A percentile compares a stretch with the other conserved stretches of the same genome.
phyloP scores from a whole-genome alignment of 2,329 filamentous ascomycete species.

The Colletotrichum musicola region DNA sequence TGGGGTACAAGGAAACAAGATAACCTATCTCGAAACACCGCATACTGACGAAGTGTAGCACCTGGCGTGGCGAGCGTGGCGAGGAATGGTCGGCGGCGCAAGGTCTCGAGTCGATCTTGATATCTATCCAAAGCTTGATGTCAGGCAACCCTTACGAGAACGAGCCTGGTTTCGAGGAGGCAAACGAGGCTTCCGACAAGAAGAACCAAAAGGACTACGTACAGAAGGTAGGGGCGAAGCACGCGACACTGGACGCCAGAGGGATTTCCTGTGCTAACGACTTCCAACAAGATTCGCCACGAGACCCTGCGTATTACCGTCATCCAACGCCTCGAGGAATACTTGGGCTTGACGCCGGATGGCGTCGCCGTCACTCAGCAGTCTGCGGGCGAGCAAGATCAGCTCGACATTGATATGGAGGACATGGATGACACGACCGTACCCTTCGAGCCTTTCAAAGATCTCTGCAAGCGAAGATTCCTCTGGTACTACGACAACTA shows the following conservation, averaged over 20 bases:
- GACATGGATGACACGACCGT: constrained; percentile 66
- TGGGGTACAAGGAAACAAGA: constrained; percentile 71
- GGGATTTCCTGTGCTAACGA: constrained; percentile 41
- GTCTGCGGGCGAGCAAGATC: constrained; percentile 48
- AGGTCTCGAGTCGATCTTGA: constrained; percentile 90
- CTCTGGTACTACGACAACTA: constrained; percentile 97
- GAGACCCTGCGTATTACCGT: constrained; percentile 90
- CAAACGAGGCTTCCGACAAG: constrained; percentile 76
- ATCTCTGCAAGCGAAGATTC: constrained; percentile 91
- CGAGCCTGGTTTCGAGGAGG: constrained; percentile 91
- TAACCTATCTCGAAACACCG: constrained; percentile 1
- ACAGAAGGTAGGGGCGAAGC: constrained; percentile 72
- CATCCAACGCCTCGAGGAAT: constrained; percentile 85
- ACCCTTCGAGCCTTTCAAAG: constrained; percentile 87
- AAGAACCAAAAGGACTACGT: constrained; percentile 81
- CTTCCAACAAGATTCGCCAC: constrained; percentile 78
- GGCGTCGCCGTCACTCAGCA: constrained; percentile 55
- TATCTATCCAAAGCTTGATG: constrained; percentile 97
- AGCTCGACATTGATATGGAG: constrained; percentile 61
- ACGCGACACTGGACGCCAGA: not conserved
- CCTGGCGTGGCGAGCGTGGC: constrained; percentile 90
- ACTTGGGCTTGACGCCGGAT: constrained; percentile 73
- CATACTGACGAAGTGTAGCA: constrained; percentile 66
- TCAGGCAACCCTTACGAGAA: constrained; percentile 95
- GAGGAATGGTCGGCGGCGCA: constrained; percentile 98